Conservation (phyloP, 768 basidiomycete species). For the Pisolithus tinctorius region DNA sequence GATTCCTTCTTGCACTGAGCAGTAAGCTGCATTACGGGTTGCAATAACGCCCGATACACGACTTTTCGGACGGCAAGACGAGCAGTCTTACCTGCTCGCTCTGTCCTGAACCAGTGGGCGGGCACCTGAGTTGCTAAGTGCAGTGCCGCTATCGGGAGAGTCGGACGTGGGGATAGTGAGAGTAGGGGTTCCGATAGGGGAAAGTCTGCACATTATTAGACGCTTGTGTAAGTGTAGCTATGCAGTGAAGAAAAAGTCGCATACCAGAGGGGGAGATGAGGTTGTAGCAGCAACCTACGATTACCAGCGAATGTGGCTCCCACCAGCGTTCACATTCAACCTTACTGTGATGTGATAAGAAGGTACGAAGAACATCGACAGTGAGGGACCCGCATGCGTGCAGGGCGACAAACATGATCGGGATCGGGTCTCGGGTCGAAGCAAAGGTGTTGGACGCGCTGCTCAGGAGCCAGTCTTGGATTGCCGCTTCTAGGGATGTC, state of each 20-base stretch:
- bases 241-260: conserved; percentile 1
- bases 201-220: conserved; percentile 37
- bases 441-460: conserved; percentile 6
- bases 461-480: conserved; percentile 47
- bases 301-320: conserved; percentile 46
- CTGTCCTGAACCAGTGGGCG: conserved; percentile 46
- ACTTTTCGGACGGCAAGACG: conserved; percentile 60
- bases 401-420: conserved; percentile 59
- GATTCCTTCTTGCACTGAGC: background rate
- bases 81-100: conserved; percentile 28
- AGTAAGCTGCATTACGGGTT: conserved; percentile 19
- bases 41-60: conserved; percentile 63
- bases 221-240: conserved; percentile 2
- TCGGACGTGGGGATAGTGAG: conserved; percentile 11
- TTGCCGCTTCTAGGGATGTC: conserved; percentile 35
- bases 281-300: conserved; percentile 80
- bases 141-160: conserved; percentile 35
- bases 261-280: conserved; percentile 48
- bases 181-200: conserved; percentile 37
- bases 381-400: conserved; percentile 76
- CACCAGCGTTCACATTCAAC: conserved; percentile 27
- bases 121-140: conserved; percentile 74
- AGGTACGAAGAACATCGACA: conserved; percentile 55
- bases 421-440: conserved; percentile 16
- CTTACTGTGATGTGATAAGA: conserved; percentile 26